Base-by-base conservation (phyloP, 2,329 filamentous ascomycete genomes). In the Biscogniauxia mediterranea region DNA sequence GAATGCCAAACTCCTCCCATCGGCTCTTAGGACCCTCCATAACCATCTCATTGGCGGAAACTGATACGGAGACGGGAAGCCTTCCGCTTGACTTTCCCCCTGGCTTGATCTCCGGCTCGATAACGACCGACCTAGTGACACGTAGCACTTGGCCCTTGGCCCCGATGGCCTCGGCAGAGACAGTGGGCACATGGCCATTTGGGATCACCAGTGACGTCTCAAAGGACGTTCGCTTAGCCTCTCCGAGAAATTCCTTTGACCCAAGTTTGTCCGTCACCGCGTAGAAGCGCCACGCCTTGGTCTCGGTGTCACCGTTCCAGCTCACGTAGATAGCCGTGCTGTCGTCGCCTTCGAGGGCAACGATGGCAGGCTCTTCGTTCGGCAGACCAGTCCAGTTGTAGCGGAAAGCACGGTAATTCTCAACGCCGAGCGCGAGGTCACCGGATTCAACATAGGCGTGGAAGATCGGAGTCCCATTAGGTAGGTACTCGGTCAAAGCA, bases 251-350 rank as follows among this genome's bases (percentile, higher is more conserved):
- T 26, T 69, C 65, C 53, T 72, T 78, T 1, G 74, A 74, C 15
- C 76, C 76, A 17, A 68, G 66, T 0, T 71, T 66, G 19, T 71
- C 74, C 2, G 74, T 68, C 1, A 73, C 67, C 3, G 76, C 77
- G 67, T 79, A 83, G 66, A 85, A 84, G 25, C 78, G 75, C 85
- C 84, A 83, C 3, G 59, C 50, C 2, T 67, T 71, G 0, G 78
- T 80, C 67, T 80, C 77, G 0, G 80, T 83, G 54, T 81, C 80
- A 4, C 81, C 81, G 60, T 83, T 83, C 81, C 81, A 84, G 4
- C 80, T 84, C 1, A 85, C 82, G 69, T 82, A 87, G 53, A 66
- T 59, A 5, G 70, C 71, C 1, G 60, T 60, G 0, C 63, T 64
- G 8, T 69, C 66, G 15, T 66, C 56, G 1, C 62, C 66, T 7